phyloP scores from a whole-genome alignment of 305 asterid species.

The Solanum hybrid region DNA sequence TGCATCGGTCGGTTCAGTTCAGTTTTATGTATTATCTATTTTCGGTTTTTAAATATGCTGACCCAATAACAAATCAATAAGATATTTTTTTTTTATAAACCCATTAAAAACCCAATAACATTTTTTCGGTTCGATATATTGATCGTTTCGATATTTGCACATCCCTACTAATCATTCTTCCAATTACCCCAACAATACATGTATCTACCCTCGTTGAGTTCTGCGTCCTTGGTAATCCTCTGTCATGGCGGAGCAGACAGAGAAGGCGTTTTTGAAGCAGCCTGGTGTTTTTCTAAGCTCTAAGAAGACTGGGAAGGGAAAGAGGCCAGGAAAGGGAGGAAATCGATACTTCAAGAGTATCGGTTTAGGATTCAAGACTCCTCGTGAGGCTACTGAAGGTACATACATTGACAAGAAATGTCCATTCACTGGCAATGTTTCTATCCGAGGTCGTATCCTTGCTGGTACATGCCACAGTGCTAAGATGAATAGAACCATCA shows the following conservation, averaged over 20 bases:
- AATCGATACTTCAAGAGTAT: conserved; percentile 26
- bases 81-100: too few species aligned
- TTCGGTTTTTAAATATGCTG: too few species aligned
- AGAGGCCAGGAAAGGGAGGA: conserved; percentile 30
- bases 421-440: conserved; percentile 23
- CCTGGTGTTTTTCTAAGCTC: conserved; percentile 20
- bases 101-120: too few species aligned
- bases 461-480: conserved; percentile 31
- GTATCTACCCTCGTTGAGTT: background rate
- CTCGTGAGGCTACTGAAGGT: conserved; percentile 28
- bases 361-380: conserved; percentile 30
- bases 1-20: too few species aligned
- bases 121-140: too few species aligned
- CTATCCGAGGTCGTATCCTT: conserved; percentile 27
- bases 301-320: conserved; percentile 26
- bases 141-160: too few species aligned
- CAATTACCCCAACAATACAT: background rate
- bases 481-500: conserved; percentile 27
- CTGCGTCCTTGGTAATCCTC: background rate
- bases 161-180: too few species aligned
- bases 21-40: too few species aligned
- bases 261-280: conserved; percentile 23
- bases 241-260: conserved; percentile 24
- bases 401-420: conserved; percentile 27
- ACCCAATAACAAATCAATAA: too few species aligned